phyloP scores from a whole-genome alignment of 805 yeast species.

The Saccharomycopsis fibuligera region DNA sequence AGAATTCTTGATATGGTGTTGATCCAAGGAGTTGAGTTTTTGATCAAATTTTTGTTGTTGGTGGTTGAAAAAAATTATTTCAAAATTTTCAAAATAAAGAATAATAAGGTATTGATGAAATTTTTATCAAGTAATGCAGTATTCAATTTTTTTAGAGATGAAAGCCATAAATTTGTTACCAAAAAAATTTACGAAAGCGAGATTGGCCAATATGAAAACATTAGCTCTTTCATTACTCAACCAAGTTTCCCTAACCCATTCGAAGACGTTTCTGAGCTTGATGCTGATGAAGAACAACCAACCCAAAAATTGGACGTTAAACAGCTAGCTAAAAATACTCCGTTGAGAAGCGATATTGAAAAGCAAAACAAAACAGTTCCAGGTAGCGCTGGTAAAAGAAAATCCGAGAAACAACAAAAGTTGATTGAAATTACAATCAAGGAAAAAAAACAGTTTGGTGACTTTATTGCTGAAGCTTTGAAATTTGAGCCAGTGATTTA shows the following conservation, averaged over 20 bases:
- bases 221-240: conserved; percentile 6
- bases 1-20: conserved; percentile 20
- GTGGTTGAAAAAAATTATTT: conserved; percentile 21
- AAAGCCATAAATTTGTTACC: conserved; percentile 12
- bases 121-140: conserved; percentile 14
- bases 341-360: conserved; percentile 11
- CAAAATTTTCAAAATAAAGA: conserved; percentile 17
- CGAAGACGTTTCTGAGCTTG: conserved; percentile 1
- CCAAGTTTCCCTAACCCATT: conserved; percentile 7
- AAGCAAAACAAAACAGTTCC: background rate
- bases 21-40: conserved; percentile 21
- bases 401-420: background rate
- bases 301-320: conserved; percentile 3
- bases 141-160: conserved; percentile 14
- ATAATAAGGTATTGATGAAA: conserved; percentile 16
- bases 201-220: conserved; percentile 10
- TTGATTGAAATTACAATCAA: conserved; percentile 17
- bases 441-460: conserved; percentile 15
- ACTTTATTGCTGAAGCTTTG: conserved; percentile 18
- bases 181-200: conserved; percentile 11
- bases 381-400: background rate
- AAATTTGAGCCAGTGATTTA: conserved; percentile 19
- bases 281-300: background rate
- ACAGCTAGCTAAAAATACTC: conserved; percentile 3
- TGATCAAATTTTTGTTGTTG: conserved; percentile 18